phyloP scores from a whole-genome alignment of 352 stramenopile genomes.

The Globisporangium cederbergense region DNA sequence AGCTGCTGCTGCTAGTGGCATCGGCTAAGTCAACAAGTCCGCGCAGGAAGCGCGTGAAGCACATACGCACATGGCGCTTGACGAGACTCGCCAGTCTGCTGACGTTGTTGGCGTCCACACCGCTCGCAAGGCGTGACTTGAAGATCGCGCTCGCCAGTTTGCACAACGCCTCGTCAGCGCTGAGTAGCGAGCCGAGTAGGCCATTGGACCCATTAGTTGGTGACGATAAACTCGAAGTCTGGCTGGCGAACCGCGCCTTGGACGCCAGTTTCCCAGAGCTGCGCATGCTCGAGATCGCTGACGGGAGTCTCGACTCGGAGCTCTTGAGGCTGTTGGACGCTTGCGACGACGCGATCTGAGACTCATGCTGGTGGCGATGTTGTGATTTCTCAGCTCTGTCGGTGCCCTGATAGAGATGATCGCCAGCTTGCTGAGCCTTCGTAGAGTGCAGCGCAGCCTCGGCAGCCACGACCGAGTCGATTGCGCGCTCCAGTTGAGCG shows the following conservation, averaged over 20 bases:
- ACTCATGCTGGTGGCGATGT: not conserved
- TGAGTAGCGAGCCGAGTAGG: not conserved
- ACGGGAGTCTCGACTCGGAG: constrained; percentile 12
- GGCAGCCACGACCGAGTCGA: constrained; percentile 20
- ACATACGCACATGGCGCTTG: constrained; percentile 11
- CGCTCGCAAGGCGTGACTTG: not conserved
- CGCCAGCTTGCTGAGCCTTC: not conserved
- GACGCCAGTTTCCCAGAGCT: not conserved
- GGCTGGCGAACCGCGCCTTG: not conserved
- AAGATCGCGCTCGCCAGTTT: constrained; percentile 9
- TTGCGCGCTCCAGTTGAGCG: constrained; percentile 24
- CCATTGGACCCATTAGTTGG: not conserved
- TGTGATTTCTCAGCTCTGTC: not conserved
- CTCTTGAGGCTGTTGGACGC: not conserved
- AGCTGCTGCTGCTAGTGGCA: not conserved
- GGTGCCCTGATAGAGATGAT: not conserved
- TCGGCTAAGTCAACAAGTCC: constrained; percentile 13
- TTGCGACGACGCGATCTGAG: constrained; percentile 9
- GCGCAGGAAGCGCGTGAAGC: constrained; percentile 24
- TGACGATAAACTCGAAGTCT: not conserved
- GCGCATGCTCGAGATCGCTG: constrained; percentile 8
- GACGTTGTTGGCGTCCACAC: not conserved
- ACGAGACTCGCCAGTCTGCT: constrained; percentile 16
- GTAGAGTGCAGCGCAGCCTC: constrained; percentile 16
- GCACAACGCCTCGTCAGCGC: not conserved